phyloP scores from a whole-genome alignment of 257 asterid species.

The Capsicum chinense region DNA sequence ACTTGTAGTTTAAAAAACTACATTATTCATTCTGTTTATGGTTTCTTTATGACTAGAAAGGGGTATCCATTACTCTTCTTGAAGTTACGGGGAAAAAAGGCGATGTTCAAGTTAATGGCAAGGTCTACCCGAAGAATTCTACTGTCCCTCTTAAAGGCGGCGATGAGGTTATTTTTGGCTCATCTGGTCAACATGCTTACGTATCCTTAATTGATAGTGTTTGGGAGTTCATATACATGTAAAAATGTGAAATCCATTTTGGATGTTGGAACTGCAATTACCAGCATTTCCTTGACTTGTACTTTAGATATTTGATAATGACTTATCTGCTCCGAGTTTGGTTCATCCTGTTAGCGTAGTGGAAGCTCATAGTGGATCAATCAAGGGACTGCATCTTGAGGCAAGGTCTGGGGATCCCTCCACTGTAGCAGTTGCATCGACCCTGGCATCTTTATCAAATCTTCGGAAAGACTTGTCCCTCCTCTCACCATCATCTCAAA shows the following conservation, averaged over 20 bases:
- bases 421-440: conserved; percentile 75
- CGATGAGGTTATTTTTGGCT: conserved; percentile 83
- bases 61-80: conserved; percentile 62
- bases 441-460: conserved; percentile 73
- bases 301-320: conserved; percentile 36
- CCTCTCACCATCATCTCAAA: conserved; percentile 62
- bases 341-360: conserved; percentile 63
- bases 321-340: conserved; percentile 43
- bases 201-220: conserved; percentile 65
- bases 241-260: neutral
- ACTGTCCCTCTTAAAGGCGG: conserved; percentile 73
- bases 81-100: conserved; percentile 86
- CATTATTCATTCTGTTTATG: conserved; percentile 31
- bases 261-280: conserved; percentile 5
- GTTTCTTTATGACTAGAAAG: conserved; percentile 51
- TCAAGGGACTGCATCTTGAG: conserved; percentile 69
- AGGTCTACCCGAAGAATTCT: conserved; percentile 63
- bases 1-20: neutral
- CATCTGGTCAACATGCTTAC: conserved; percentile 70
- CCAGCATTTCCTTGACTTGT: conserved; percentile 23
- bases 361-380: conserved; percentile 74
- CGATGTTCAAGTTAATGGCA: conserved; percentile 83
- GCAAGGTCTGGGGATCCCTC: conserved; percentile 78
- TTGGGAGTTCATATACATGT: conserved; percentile 6
- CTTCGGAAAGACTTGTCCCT: conserved; percentile 60